phyloP scores from a whole-genome alignment of 495 filamentous ascomycete species.

The Letharia lupina region DNA sequence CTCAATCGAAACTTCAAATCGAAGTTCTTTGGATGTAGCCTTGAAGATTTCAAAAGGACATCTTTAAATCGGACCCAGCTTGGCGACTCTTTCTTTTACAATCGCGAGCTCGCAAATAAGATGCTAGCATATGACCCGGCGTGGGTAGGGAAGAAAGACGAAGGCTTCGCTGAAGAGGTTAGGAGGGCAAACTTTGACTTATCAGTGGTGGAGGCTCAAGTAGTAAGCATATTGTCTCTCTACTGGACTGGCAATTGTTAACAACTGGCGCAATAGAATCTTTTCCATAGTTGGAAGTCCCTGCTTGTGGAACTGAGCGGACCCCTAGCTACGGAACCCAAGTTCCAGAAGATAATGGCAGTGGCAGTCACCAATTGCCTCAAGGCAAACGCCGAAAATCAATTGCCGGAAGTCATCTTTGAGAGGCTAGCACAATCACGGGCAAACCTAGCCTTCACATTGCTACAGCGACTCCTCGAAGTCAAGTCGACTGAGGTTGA shows the following conservation, averaged over 20 bases:
- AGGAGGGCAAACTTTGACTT: slow-evolving; percentile 80
- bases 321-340: slow-evolving; percentile 51
- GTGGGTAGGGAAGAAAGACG: slow-evolving; percentile 58
- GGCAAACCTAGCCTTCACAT: slow-evolving; percentile 64
- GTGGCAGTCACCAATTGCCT: slow-evolving; percentile 66
- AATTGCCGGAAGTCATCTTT: slow-evolving; percentile 64
- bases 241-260: slow-evolving; percentile 23
- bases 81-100: slow-evolving; percentile 74
- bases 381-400: slow-evolving; percentile 54
- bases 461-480: slow-evolving; percentile 67
- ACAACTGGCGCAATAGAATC: slow-evolving; percentile 39
- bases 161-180: slow-evolving; percentile 72
- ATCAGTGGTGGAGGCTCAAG: slow-evolving; percentile 83
- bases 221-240: slow-evolving; percentile 47
- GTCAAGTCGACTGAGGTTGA: slow-evolving; percentile 50
- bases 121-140: slow-evolving; percentile 67
- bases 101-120: slow-evolving; percentile 59
- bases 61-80: slow-evolving; percentile 50
- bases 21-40: slow-evolving; percentile 59
- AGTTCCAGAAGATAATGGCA: slow-evolving; percentile 58
- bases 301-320: slow-evolving; percentile 76
- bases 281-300: slow-evolving; percentile 84
- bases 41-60: slow-evolving; percentile 71
- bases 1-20: slow-evolving; percentile 75
- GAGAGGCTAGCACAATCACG: slow-evolving; percentile 59